Conservation (phyloP, 192 early-diverging fungal genomes). For the Chytriomyces confervae region DNA sequence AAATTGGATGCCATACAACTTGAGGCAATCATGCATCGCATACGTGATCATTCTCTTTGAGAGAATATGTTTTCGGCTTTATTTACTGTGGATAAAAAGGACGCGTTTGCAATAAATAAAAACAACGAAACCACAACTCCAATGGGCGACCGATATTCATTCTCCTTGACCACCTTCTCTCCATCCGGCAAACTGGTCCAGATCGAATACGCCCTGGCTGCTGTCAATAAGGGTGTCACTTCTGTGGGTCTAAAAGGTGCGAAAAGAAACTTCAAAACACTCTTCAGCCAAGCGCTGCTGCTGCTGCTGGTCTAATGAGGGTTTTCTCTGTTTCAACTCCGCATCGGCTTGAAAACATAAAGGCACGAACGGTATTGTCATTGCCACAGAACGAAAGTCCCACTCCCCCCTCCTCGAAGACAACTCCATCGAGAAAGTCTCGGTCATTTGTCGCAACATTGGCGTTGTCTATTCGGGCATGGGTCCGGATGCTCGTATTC, state of each 20-base stretch:
- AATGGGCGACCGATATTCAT: conserved; percentile 79
- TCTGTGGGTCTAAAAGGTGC: conserved; percentile 93
- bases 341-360: no score
- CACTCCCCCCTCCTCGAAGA: conserved; percentile 94
- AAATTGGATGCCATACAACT: no score
- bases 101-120: neutral
- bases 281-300: neutral
- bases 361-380: conserved; percentile 96
- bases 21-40: no score
- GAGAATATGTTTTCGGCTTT: neutral
- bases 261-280: neutral
- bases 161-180: conserved; percentile 99
- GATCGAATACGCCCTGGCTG: conserved; percentile 97
- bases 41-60: no score
- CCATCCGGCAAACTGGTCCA: conserved; percentile 98
- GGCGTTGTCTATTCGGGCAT: conserved; percentile 99
- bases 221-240: conserved; percentile 87
- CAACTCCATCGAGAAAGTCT: conserved; percentile 88
- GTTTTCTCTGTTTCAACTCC: no score
- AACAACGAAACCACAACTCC: neutral
- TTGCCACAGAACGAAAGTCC: conserved; percentile 97
- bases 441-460: conserved; percentile 87
- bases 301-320: conserved; percentile 45
- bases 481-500: conserved; percentile 96
- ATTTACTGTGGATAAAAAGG: neutral